Conservation (phyloP, 768 basidiomycete genomes). For the Leucocoprinus leucothites region DNA sequence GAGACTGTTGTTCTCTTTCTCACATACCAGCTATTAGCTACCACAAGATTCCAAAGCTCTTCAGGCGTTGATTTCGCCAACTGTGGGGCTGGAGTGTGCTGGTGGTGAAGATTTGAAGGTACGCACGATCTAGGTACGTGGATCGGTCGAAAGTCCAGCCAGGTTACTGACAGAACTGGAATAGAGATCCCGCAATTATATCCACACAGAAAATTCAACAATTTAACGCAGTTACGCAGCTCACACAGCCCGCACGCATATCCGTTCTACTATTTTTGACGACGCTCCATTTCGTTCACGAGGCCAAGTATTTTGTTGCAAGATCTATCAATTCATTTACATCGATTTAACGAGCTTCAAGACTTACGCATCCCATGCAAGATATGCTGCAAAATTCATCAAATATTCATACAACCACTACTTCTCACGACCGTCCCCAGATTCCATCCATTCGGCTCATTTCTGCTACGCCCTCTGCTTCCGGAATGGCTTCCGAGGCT, state of each 20-base stretch:
- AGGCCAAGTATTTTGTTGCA: slow-evolving; percentile 7
- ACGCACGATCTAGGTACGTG: neutral
- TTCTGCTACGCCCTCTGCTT: slow-evolving; percentile 60
- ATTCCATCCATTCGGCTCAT: slow-evolving; percentile 69
- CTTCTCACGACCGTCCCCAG: slow-evolving; percentile 16
- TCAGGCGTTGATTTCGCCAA: slow-evolving; percentile 3
- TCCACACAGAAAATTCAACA: neutral
- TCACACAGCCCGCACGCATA: neutral
- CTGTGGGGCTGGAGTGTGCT: slow-evolving; percentile 7
- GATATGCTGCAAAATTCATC: neutral
- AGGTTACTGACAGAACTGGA: neutral
- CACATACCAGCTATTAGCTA: neutral
- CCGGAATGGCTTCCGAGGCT: slow-evolving; percentile 36
- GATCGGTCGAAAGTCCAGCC: neutral
- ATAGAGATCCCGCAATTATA: neutral
- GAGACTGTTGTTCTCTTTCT: slow-evolving; percentile 7
- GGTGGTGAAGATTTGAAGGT: neutral
- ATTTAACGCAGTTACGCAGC: slow-evolving; percentile 11
- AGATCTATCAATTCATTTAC: slow-evolving; percentile 6
- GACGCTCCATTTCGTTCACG: slow-evolving; percentile 8
- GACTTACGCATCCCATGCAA: slow-evolving; percentile 4
- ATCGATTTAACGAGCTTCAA: slow-evolving; percentile 1
- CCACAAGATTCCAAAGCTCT: slow-evolving; percentile 1
- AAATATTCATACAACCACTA: neutral
- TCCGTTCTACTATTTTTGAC: neutral